These are phyloP conservation scores for Conticribra weissflogii DNA, from an alignment of 108 stramenopile genomes.

Conservation along the genomic window DNA sequence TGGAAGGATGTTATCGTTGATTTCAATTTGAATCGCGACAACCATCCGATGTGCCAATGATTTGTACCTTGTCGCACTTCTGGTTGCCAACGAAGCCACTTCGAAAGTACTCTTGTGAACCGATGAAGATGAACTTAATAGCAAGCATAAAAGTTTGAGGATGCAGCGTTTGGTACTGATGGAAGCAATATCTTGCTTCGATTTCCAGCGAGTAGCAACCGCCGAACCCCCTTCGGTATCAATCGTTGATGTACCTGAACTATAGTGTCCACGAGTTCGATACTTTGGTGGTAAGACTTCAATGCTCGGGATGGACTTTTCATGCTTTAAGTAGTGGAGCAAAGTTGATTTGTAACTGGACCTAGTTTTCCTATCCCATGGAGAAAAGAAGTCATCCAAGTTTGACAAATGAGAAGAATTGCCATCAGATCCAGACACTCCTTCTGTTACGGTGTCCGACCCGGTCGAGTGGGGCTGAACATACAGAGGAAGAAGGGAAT, in stretches of 20 bases:
- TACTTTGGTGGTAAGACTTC: too few relatives aligned
- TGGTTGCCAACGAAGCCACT: background rate
- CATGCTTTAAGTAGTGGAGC: too few relatives aligned
- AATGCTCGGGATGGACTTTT: too few relatives aligned
- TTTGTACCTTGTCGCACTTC: too few relatives aligned
- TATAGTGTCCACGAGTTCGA: too few relatives aligned
- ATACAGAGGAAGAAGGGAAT: constrained; percentile 30
- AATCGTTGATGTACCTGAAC: too few relatives aligned
- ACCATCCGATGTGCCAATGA: background rate
- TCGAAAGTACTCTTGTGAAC: constrained; percentile 23
- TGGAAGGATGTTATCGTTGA: constrained; percentile 34
- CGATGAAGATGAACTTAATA: constrained; percentile 35
- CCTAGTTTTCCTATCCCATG: constrained; percentile 32
- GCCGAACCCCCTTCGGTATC: too few relatives aligned
- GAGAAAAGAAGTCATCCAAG: constrained; percentile 38
- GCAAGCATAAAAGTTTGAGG: constrained; percentile 30
- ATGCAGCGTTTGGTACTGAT: constrained; percentile 32
- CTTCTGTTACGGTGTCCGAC: background rate
- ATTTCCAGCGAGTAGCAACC: too few relatives aligned
- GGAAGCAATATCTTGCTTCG: too few relatives aligned
- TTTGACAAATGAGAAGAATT: too few relatives aligned
- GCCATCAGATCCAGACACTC: background rate
- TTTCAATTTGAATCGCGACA: constrained; percentile 31
- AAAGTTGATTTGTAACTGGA: background rate
- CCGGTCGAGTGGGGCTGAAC: background rate